A percentile compares a stretch with the other conserved stretches of the same genome.
phyloP scores from a whole-genome alignment of 2,329 filamentous ascomycete species.

The Penicillium brasilianum region DNA sequence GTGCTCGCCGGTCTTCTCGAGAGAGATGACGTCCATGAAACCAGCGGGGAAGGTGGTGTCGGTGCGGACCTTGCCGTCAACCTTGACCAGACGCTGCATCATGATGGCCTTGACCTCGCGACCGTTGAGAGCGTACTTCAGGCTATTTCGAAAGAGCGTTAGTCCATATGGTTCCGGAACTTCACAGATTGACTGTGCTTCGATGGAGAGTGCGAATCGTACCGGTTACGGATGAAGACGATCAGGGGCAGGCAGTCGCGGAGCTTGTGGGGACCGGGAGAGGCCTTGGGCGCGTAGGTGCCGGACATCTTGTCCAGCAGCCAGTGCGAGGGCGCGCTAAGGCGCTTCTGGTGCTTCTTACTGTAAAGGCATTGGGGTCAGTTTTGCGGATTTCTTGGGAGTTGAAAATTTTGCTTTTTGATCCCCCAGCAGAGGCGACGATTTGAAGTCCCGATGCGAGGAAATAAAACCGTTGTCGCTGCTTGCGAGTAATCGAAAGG shows the following conservation, averaged over 20 bases:
- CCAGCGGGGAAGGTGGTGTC: constrained; percentile 96
- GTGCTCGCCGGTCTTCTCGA: constrained; percentile 99
- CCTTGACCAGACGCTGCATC: constrained; percentile 99
- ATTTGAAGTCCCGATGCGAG: constrained; percentile 7
- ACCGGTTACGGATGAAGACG: constrained; percentile 88
- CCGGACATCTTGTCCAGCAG: constrained; percentile 99
- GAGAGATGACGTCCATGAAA: constrained; percentile 99
- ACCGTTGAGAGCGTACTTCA: constrained; percentile 99
- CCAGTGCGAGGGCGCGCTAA: constrained; percentile 99
- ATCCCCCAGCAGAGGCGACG: constrained; percentile 14
- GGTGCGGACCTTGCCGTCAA: constrained; percentile 99
- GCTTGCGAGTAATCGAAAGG: constrained; percentile 9
- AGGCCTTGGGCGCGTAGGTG: constrained; percentile 72
- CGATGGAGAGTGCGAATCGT: constrained; percentile 31
- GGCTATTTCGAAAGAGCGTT: constrained; percentile 61
- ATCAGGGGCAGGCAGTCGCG: constrained; percentile 98
- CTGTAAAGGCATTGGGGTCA: constrained; percentile 55
- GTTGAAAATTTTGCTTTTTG: constrained; percentile 17
- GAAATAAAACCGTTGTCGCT: constrained; percentile 7
- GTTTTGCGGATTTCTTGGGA: constrained; percentile 20
- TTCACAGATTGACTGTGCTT: not conserved
- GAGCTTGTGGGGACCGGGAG: constrained; percentile 96
- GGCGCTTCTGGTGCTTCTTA: constrained; percentile 99
- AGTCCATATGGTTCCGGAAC: constrained; percentile 7
- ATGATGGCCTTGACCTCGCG: constrained; percentile 97